Evolutionary conservation across 768 basidiomycete species (phyloP).

Genomic region (Hypholoma sublateritium): DNA sequence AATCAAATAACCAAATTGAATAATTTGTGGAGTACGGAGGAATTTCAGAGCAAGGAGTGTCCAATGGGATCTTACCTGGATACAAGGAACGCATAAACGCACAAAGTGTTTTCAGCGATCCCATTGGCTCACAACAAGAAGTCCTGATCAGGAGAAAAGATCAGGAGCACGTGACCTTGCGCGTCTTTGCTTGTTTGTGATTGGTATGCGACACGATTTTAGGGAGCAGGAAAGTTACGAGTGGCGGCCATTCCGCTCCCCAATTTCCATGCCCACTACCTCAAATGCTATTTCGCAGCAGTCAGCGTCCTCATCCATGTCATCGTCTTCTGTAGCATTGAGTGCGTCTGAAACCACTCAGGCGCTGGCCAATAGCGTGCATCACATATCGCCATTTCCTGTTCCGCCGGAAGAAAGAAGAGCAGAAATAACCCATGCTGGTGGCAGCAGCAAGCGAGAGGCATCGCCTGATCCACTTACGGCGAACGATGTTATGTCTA

Average conservation of each 20-base stretch:
- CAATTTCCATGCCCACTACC: neutral
- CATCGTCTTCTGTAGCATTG: conserved; percentile 33
- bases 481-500: conserved; percentile 44
- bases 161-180: conserved; percentile 21
- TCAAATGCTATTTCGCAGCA: conserved; percentile 1
- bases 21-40: too few relatives aligned
- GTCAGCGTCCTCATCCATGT: conserved; percentile 44
- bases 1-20: too few relatives aligned
- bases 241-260: neutral
- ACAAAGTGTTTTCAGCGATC: too few relatives aligned
- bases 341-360: too few relatives aligned
- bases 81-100: too few relatives aligned
- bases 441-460: conserved; percentile 19
- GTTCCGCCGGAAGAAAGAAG: conserved; percentile 28
- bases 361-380: too few relatives aligned
- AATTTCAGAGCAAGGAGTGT: too few relatives aligned
- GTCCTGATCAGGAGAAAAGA: conserved; percentile 9
- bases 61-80: too few relatives aligned
- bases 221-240: conserved; percentile 3
- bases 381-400: conserved; percentile 22
- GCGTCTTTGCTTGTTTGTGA: conserved; percentile 21
- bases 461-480: conserved; percentile 36
- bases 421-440: conserved; percentile 10
- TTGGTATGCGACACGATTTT: conserved; percentile 25
- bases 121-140: neutral